Base-by-base conservation (phyloP, 495 filamentous ascomycete genomes). In the Rhypophila decipiens region DNA sequence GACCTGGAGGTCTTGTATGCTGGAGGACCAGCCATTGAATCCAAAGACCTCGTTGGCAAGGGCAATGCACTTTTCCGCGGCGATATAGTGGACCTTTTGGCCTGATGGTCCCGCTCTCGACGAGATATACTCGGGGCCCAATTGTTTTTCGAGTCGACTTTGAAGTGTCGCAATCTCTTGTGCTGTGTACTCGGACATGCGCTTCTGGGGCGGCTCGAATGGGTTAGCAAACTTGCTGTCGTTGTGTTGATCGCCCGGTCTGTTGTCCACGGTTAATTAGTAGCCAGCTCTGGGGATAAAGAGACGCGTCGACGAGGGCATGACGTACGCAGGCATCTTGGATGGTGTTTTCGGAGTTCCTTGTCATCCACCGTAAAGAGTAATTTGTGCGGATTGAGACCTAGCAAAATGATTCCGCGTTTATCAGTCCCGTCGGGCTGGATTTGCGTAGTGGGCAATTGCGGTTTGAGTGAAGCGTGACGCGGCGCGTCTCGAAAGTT, bases 21-120 rank as follows among this genome's bases (percentile, higher is more conserved):
- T 78, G 44, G 86, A 93, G 11, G 87, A 94, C 93, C 93, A 99
- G 37, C 93, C 93, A 67, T 97, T 96, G 72, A 99, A 99, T 8
- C 93, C 93, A 67, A 99, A 96, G 3, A 97, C 86, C 56, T 99
- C 89, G 58, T 99, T 99, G 27, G 93, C 93, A 29, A 99, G 83
- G 42, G 85, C 86, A 54, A 99, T 97, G 63, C 82, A 87, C 69
- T 97, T 97, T 55, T 97, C 89, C 5, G 87, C 89, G 10, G 86
- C 79, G 23, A 99, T 73, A 67, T 99, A 97, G 58, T 93, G 86
- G 15, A 97, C 84, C 63, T 87, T 91, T 46, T 81, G 79, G 34
- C 89, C 90, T 0, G 79, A 82, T 5, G 87, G 80, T 15, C 94
- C 93, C 13, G 83, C 73, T 56, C 93, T 75, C 4, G 85, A 76